Base-by-base conservation (phyloP, 805 yeast species). In the Clavispora asparagi region DNA sequence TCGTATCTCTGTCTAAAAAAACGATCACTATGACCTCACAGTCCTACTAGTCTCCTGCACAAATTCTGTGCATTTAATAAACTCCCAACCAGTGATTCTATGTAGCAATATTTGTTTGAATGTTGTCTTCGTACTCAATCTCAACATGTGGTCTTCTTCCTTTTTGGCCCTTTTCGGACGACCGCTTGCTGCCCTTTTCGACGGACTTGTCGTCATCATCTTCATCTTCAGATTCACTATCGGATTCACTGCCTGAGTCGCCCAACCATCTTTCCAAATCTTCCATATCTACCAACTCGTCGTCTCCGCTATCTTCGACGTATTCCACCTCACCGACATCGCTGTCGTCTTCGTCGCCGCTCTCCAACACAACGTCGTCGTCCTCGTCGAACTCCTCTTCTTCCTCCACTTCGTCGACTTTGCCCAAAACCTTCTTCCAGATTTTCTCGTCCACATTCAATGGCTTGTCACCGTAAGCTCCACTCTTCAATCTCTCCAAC, bases 391-490 rank as follows among this genome's bases (percentile, higher is more conserved):
- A 83, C 38, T 58, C 60, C 35, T 69, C 70, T 52, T 85, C 92
- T 57, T 84, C 85, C 47, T 83, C 83, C 44, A 77, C 78, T 38
- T 68, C 69, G 45, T 74, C 83, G 55, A 78, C 78, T 52, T 72
- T 77, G 50, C 91, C 90, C 72, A 94, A 79, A 23, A 94, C 95
- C 72, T 83, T 87, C 77, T 85, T 85, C 99, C 99, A 94, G 49
- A 94, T 82, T 69, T 84, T 84, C 61, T 92, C 97, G 59, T 94
- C 98, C 32, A 94, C 98, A 61, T 94, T 94, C 62, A 94, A 75
- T 46, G 99, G 99, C 67, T 92, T 88, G 62, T 94, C 98, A 54
- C 99, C 99, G 63, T 94, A 94, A 2, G 98, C 98, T 50, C 99
- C 99, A 61, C 92, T 83, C 81, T 94, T 94, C 61, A 94, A 79